Percentiles rank a stretch among this genome's conserved stretches.
phyloP scores from a whole-genome alignment of 768 basidiomycete genomes.

The Terana coerulea region DNA sequence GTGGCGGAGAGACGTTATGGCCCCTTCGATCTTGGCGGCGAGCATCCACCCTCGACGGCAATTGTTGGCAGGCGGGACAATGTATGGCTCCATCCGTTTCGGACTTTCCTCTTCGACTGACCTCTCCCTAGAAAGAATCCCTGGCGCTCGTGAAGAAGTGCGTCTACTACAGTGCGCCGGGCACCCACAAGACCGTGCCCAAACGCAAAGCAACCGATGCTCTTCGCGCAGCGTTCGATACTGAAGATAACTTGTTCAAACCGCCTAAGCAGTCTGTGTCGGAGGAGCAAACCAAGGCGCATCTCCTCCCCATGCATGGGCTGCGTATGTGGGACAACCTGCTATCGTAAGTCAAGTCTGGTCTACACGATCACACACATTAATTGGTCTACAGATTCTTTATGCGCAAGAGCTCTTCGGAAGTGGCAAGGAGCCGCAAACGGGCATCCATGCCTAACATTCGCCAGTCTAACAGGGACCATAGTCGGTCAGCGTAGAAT shows the following conservation, averaged over 20 bases:
- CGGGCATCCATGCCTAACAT: constrained; percentile 10
- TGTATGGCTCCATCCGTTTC: constrained; percentile 28
- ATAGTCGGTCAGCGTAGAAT: too few species aligned
- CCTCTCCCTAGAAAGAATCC: constrained; percentile 42
- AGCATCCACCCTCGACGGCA: constrained; percentile 66
- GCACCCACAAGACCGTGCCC: constrained; percentile 49
- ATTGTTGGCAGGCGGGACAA: constrained; percentile 72
- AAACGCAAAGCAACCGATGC: constrained; percentile 42
- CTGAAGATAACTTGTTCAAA: constrained; percentile 41
- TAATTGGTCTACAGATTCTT: constrained; percentile 35
- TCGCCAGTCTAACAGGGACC: neutral
- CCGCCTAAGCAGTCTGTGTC: constrained; percentile 53
- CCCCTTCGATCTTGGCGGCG: constrained; percentile 57
- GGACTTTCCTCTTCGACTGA: neutral
- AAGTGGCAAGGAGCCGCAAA: constrained; percentile 20
- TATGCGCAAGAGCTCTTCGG: constrained; percentile 41
- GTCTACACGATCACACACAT: neutral
- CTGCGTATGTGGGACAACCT: constrained; percentile 53
- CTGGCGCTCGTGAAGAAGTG: constrained; percentile 52
- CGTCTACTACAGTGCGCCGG: constrained; percentile 53
- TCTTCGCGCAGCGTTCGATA: constrained; percentile 46
- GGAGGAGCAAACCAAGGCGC: constrained; percentile 45
- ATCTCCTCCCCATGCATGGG: constrained; percentile 47
- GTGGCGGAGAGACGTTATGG: constrained; percentile 23
- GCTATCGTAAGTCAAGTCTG: constrained; percentile 35